Evolutionary conservation across 345 rosid genomes (phyloP), one percentile per base, ranked within the genome.

Genomic region (Hirschfeldia incana): DNA sequence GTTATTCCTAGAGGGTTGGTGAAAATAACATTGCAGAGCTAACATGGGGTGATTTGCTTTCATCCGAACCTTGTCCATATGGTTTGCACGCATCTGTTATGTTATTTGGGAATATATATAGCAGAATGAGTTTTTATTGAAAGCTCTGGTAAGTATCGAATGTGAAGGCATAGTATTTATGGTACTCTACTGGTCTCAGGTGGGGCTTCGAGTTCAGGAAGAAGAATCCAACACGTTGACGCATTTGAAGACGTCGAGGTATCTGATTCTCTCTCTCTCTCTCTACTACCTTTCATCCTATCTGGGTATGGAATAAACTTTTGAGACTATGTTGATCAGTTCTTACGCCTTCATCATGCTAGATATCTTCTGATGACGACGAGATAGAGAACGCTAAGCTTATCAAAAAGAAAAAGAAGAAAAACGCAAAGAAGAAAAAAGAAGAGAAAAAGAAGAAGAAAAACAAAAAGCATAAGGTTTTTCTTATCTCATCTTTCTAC

Each of bases 231-330:
- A 42, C 97, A 90, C 72, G 95, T 93, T 33, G 85, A 81, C 82
- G 85, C 91, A 62, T 93, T 93, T 44, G 88, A 81, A 28, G 89
- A 93, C 55, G 65, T 80, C 42, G 84, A 76, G 87, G 89, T 88
- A 49, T 33, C 60, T 67, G 12, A 69, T 66, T 37, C 72, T 76
- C 69, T 70, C 27, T 57, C n/a, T n/a, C n/a, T n/a, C n/a, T n/a
- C n/a, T n/a, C n/a, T n/a, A 30, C 26, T 30, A 44, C 13, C 74
- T 60, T 32, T 49, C 77, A 37, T 60, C 60, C 69, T 62, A 65
- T 51, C 70, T 77, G 33, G 66, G 16, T 75, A 72, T 34, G 53
- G 69, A 63, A 66, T n/a, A n/a, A n/a, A n/a, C n/a, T n/a, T n/a
- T 32, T 21, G 21, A 21, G 44, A 2, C 5, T 58, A 21, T 60